These are phyloP conservation scores for Rutstroemia sp. DNA, from an alignment of 2,329 filamentous ascomycete genomes.

Conservation along the genomic window DNA sequence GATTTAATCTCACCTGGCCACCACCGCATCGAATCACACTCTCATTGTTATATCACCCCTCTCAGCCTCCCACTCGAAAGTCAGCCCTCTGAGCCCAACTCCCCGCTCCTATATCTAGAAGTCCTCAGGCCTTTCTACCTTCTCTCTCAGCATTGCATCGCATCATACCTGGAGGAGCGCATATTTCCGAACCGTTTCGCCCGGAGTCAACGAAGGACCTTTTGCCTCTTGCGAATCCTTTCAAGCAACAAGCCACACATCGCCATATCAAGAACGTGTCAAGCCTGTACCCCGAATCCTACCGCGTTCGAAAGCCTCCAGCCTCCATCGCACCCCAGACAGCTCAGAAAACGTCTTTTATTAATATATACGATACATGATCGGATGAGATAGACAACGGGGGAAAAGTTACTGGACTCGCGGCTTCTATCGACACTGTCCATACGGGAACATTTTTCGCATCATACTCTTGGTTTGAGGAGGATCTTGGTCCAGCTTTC, in stretches of 20 bases:
- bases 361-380: conserved; percentile 1
- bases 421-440: not conserved
- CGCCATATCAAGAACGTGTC: conserved; percentile 5
- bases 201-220: not conserved
- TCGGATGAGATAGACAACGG: not conserved
- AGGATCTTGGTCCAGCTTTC: not conserved
- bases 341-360: not conserved
- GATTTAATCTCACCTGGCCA: not conserved
- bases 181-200: conserved; percentile 1
- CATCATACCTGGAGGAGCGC: not conserved
- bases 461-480: not conserved
- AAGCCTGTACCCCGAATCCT: conserved; percentile 3
- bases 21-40: not conserved
- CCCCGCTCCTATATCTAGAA: not conserved
- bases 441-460: not conserved
- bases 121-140: not conserved
- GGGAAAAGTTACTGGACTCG: not conserved
- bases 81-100: not conserved
- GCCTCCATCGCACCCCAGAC: not conserved
- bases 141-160: not conserved
- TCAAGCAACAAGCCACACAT: conserved; percentile 3
- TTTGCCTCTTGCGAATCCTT: conserved; percentile 6
- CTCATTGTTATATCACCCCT: not conserved
- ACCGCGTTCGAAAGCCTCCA: not conserved
- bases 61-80: not conserved